Evolutionary conservation across 164 flowering plant species (phyloP), one percentile per base, ranked within the genome.

Genomic region (Aristolochia contorta): DNA sequence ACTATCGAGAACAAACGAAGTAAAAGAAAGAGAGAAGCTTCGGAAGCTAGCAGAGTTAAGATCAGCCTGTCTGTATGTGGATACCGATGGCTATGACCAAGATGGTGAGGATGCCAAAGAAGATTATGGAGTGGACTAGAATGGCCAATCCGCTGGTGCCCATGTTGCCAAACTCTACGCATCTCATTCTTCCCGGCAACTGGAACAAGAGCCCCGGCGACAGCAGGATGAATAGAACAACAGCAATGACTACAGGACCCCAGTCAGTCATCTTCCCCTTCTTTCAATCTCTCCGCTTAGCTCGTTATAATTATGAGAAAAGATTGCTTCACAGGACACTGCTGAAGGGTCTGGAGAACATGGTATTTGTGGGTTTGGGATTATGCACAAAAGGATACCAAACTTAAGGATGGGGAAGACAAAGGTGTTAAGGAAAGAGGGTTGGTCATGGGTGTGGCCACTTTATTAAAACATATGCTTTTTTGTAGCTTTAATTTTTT

Each of bases 131-230:
- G 63, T 86, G 93, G 58, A 82, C 74, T 57, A 86, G 66, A 25
- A 86, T 82, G 46, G 93, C 64, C 15, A 86, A 76, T 33, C 89
- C 89, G 63, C 93, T 86, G 0, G 93, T 86, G 67, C 27, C 25
- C 87, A 86, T 84, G 82, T 79, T 86, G 12, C 93, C 93, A 47
- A 84, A 86, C 70, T 86, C 93, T 41, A 82, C 72, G 32, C 79
- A 80, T 56, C 87, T 78, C 25, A 77, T 43, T 46, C 83, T 80
- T 1, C 84, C 85, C 33, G 89, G 93, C 30, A 86, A 13, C 67
- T 86, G 93, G 62, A 82, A 79, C 60, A 84, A 62, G 41, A 86
- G 65, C 54, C 93, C 93, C 1, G 93, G 93, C 0, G 93, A 86
- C 27, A 86, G 46, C 20, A 86, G 75, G 47, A 86, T 77, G 83